Conservation (phyloP, 1,284 basidiomycete species). For the Puccinia brachypodii region DNA sequence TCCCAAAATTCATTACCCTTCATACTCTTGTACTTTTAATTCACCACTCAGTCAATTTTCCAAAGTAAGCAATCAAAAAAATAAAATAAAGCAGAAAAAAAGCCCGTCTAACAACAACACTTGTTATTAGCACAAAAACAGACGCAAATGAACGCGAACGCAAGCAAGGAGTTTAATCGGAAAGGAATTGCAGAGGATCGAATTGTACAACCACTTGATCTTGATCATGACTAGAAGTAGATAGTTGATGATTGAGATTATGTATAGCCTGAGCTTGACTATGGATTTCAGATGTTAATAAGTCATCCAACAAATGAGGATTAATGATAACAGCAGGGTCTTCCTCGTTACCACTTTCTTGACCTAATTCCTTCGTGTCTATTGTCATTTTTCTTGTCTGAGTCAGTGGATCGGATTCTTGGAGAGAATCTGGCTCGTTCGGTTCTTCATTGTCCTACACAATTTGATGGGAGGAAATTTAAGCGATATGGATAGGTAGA, state of each 20-base stretch:
- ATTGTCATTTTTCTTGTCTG: background rate
- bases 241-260: too few relatives aligned
- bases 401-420: background rate
- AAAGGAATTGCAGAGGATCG: slow-evolving; percentile 6
- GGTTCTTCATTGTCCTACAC: background rate
- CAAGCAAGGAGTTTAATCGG: too few relatives aligned
- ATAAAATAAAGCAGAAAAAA: too few relatives aligned
- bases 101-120: too few relatives aligned
- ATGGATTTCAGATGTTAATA: slow-evolving; percentile 15
- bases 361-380: too few relatives aligned
- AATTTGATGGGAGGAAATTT: background rate
- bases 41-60: too few relatives aligned
- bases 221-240: background rate
- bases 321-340: background rate
- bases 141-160: too few relatives aligned
- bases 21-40: too few relatives aligned
- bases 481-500: background rate
- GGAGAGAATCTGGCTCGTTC: background rate
- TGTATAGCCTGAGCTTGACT: slow-evolving; percentile 1
- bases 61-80: too few relatives aligned
- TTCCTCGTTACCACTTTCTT: background rate
- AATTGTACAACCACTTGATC: background rate
- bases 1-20: too few relatives aligned
- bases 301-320: background rate
- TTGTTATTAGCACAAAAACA: too few relatives aligned